Evolutionary conservation across 306 rosid genomes (phyloP).

Genomic region (Cicer cuneatum): DNA sequence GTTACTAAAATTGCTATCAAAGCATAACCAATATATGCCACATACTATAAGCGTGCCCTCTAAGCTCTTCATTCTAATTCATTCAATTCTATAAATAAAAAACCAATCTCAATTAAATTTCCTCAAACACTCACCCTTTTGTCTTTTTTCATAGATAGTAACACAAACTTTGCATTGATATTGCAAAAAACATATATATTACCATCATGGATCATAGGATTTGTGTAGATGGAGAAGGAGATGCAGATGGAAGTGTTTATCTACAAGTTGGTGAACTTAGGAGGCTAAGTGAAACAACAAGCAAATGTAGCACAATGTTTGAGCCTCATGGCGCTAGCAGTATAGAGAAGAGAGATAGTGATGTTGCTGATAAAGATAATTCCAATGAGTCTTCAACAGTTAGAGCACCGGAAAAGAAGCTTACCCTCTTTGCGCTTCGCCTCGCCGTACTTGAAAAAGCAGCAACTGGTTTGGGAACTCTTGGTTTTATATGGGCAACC

Average conservation of each 20-base stretch:
- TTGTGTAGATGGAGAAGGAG: conserved; percentile 48
- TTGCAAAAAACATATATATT: conserved; percentile 15
- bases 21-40: conserved; percentile 45
- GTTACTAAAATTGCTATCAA: conserved; percentile 34
- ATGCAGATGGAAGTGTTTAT: conserved; percentile 47
- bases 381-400: conserved; percentile 27
- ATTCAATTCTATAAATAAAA: conserved; percentile 15
- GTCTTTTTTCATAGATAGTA: not conserved
- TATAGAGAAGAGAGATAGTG: conserved; percentile 58
- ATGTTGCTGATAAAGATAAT: conserved; percentile 31
- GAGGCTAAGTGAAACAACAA: conserved; percentile 53
- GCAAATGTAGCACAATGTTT: conserved; percentile 57
- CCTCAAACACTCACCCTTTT: conserved; percentile 11
- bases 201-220: conserved; percentile 54
- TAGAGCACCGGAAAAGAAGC: conserved; percentile 81
- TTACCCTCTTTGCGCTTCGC: conserved; percentile 82
- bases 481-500: conserved; percentile 93
- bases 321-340: conserved; percentile 53
- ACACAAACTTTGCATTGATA: not conserved
- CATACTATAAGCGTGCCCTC: conserved; percentile 57
- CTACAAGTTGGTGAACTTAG: conserved; percentile 57
- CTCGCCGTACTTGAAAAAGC: conserved; percentile 90
- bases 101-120: conserved; percentile 9
- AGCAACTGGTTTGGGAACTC: conserved; percentile 91
- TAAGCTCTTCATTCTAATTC: conserved; percentile 47